These are phyloP conservation scores for Coleophoma crateriformis DNA, from an alignment of 2,329 filamentous ascomycete genomes.

Conservation along the genomic window DNA sequence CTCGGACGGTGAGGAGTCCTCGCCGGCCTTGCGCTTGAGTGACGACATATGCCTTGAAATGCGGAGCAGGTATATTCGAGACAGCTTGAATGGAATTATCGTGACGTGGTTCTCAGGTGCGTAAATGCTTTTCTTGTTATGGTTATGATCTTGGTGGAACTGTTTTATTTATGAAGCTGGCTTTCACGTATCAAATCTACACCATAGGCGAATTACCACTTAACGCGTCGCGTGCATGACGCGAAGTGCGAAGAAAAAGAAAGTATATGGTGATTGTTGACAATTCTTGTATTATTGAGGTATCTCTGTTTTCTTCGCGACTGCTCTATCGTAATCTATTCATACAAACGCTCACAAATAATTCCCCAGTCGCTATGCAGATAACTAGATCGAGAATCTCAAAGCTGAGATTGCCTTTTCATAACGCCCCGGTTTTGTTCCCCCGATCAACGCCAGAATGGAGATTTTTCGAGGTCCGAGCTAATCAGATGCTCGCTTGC, in stretches of 20 bases:
- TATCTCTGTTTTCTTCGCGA: not conserved
- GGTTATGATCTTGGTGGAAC: not conserved
- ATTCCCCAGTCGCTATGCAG: conserved; percentile 18
- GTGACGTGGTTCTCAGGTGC: no score
- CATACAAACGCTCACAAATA: conserved; percentile 8
- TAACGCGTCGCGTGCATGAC: no score
- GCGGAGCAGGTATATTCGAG: conserved; percentile 9
- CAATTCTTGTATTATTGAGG: not conserved
- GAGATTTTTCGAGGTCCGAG: not conserved
- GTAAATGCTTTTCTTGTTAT: not conserved
- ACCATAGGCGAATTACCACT: no score
- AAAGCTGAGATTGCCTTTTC: not conserved
- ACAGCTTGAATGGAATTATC: conserved; percentile 9
- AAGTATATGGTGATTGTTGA: no score
- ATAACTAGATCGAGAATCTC: conserved; percentile 2
- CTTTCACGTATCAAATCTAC: no score
- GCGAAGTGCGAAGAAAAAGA: no score
- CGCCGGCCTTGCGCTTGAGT: conserved; percentile 63
- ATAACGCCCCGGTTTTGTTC: conserved; percentile 2
- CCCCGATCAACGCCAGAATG: conserved; percentile 1
- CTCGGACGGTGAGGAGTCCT: conserved; percentile 38
- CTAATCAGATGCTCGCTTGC: conserved; percentile 15
- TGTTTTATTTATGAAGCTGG: no score
- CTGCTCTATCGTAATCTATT: conserved; percentile 3
- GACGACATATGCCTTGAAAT: conserved; percentile 23